Percentiles rank a stretch among this genome's conserved stretches.
Evolutionary conservation across 768 basidiomycete species (phyloP).

Genomic region (Kwoniella sp.): DNA sequence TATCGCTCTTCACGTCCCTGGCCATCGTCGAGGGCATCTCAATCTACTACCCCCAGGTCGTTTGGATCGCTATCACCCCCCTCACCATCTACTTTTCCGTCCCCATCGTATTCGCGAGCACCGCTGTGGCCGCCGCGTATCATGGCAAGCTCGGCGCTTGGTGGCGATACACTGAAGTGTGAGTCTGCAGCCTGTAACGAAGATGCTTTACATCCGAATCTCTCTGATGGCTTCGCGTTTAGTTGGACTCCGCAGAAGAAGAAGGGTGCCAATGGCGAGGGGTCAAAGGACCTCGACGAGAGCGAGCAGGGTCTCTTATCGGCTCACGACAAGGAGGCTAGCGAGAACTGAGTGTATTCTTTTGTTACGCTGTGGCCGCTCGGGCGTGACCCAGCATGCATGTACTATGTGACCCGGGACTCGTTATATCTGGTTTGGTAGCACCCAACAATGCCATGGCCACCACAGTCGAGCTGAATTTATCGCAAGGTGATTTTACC

Average conservation of each 20-base stretch:
- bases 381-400: too few relatives aligned
- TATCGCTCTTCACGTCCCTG: not conserved
- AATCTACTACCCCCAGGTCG: not conserved
- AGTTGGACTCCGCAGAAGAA: conserved; percentile 2
- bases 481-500: too few relatives aligned
- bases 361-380: too few relatives aligned
- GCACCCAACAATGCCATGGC: too few relatives aligned
- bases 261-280: not conserved
- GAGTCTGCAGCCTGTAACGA: not conserved
- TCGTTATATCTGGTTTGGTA: too few relatives aligned
- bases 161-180: conserved; percentile 9
- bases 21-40: not conserved
- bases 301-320: not conserved
- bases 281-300: conserved; percentile 1
- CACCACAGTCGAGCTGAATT: too few relatives aligned
- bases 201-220: not conserved
- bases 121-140: conserved; percentile 2
- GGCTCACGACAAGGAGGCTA: not conserved
- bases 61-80: conserved; percentile 6
- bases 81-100: conserved; percentile 1
- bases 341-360: too few relatives aligned
- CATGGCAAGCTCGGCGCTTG: conserved; percentile 3
- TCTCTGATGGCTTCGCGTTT: not conserved
- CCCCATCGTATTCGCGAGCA: conserved; percentile 1
- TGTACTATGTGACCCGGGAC: too few relatives aligned